Percentiles rank a stretch among this genome's conserved stretches.
These are phyloP conservation scores for Kurtzmaniella quercitrusa DNA, from an alignment of 1,139 yeast species.

Conservation along the genomic window DNA sequence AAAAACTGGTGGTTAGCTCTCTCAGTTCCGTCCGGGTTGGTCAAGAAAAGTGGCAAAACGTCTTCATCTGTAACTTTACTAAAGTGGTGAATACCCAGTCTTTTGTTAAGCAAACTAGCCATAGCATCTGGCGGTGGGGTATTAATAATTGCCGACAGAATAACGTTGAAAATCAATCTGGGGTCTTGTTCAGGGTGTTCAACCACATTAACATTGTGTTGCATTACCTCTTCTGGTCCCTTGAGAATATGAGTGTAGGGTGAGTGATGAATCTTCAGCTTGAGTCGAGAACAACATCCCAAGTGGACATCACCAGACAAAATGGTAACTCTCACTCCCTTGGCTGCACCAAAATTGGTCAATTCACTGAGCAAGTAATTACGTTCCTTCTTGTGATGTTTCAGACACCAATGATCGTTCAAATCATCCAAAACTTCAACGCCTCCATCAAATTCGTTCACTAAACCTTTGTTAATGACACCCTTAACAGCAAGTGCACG, in stretches of 20 bases:
- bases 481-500: slow-evolving; percentile 68
- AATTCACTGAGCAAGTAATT: slow-evolving; percentile 55
- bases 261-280: slow-evolving; percentile 52
- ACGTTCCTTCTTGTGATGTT: slow-evolving; percentile 75
- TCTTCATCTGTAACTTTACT: slow-evolving; percentile 71
- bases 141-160: slow-evolving; percentile 85
- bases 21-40: slow-evolving; percentile 54
- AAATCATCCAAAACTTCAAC: slow-evolving; percentile 88
- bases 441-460: slow-evolving; percentile 88
- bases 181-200: slow-evolving; percentile 64
- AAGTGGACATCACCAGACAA: slow-evolving; percentile 93
- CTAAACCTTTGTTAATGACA: slow-evolving; percentile 61
- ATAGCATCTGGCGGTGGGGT: slow-evolving; percentile 90
- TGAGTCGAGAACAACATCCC: slow-evolving; percentile 77
- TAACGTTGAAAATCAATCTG: slow-evolving; percentile 74
- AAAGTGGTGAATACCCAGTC: slow-evolving; percentile 68
- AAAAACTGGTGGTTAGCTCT: slow-evolving; percentile 60
- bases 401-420: slow-evolving; percentile 95
- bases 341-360: slow-evolving; percentile 57
- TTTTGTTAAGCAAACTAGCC: slow-evolving; percentile 63
- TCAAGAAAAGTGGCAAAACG: slow-evolving; percentile 64
- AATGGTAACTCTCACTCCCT: slow-evolving; percentile 74
- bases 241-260: slow-evolving; percentile 26
- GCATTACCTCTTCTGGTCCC: slow-evolving; percentile 21
- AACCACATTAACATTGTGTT: slow-evolving; percentile 36